Base-by-base conservation (phyloP, 805 yeast species). In the Yamadazyma endophytica region DNA sequence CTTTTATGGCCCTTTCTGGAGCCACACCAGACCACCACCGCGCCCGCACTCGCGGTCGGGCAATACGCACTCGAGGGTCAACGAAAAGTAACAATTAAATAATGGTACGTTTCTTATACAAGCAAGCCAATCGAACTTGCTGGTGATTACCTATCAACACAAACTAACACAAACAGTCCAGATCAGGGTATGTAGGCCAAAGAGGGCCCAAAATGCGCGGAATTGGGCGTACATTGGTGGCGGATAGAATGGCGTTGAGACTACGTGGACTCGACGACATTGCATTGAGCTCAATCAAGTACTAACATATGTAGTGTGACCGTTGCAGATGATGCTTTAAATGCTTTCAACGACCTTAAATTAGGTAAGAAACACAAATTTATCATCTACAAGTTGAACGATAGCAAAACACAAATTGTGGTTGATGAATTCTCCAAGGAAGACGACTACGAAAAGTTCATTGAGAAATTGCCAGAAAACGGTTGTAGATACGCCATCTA, bases 401-500 rank as follows among this genome's bases (percentile, higher is more conserved):
- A 81, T 47, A 68, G 74, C 54, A 88, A 87, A 71, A 88, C 97
- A 43, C 81, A 86, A 70, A 92, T 92, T 60, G 73, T 88, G 35
- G 96, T 92, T 40, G 89, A 80, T 54, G 76, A 82, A 61, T 84
- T 90, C 41, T 87, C 96, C 33, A 65, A 72, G 32, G 82, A 79
- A 15, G 54, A 52, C 22, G 83, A 80, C 49, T 92, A 92, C 67
- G 97, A 92, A 52, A 66, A 77, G 22, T 92, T 92, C 66, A 66
- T 90, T 51, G 87, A 77, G 58, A 77, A 83, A 56, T 77, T 92
- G 52, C 96, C 97, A 50, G 98, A 92, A 70, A 77, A 84, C 59
- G 96, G 90, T 58, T 87, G 97, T 68, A 79, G 89, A 63, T 92
- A 92, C 62, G 98, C 97, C 39, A 79, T 92, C 35, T 92, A 87